Evolutionary conservation across 2,329 filamentous ascomycete species (phyloP).

Genomic region (Pseudogymnoascus sp.): DNA sequence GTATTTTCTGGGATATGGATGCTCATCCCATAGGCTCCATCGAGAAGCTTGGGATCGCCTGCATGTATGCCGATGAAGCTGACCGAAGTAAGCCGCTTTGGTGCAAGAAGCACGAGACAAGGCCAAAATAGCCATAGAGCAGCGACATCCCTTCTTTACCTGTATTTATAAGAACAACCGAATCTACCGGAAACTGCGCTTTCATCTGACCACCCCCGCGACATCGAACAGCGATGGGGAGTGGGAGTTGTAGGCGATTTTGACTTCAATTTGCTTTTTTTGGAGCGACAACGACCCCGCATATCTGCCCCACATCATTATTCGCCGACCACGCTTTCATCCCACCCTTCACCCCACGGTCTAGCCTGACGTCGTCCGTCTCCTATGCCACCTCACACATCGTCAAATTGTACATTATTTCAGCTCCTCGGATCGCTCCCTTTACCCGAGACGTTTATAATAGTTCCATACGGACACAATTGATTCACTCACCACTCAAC

Average conservation of each 20-base stretch:
- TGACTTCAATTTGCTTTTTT: constrained; percentile 5
- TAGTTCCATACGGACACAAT: background rate
- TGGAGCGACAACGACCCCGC: constrained; percentile 6
- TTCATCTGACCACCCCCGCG: constrained; percentile 2
- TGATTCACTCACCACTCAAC: constrained; percentile 2
- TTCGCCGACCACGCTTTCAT: constrained; percentile 6
- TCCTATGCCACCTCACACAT: constrained; percentile 8
- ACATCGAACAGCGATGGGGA: background rate
- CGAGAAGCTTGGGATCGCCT: background rate
- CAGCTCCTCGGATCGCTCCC: background rate
- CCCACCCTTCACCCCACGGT: background rate
- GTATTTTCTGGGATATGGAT: background rate
- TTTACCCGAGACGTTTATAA: background rate
- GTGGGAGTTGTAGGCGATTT: background rate
- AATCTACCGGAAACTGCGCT: background rate
- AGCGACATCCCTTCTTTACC: background rate
- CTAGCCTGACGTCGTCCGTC: constrained; percentile 5
- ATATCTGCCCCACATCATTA: constrained; percentile 9
- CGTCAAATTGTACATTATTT: background rate
- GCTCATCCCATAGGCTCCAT: background rate
- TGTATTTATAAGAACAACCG: background rate
- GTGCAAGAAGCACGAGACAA: background rate
- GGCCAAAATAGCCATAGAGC: background rate
- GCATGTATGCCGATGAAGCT: background rate
- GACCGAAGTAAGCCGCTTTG: constrained; percentile 2